Evolutionary conservation across 495 filamentous ascomycete genomes (phyloP), one percentile per base, ranked within the genome.

Genomic region (Entonaema liquescens): DNA sequence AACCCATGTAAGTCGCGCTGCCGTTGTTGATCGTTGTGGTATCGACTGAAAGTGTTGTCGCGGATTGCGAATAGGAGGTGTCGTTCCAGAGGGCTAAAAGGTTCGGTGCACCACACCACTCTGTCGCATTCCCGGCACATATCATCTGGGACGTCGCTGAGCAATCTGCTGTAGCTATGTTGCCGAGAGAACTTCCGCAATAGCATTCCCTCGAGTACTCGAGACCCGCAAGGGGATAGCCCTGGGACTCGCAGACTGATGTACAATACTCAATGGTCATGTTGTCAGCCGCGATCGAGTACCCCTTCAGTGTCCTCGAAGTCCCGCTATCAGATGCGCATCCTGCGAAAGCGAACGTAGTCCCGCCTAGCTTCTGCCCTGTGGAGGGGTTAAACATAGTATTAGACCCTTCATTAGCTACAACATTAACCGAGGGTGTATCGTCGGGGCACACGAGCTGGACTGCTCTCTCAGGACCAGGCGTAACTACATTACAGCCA

Each of bases 401-500:
- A 23, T 65, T 28, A 2, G 59, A 50, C 1, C 54, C 70, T 4
- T 42, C 9, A 4, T 72, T 29, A 23, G 52, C 36, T 35, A 36
- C 33, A n/a, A 36, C 5, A 54, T 68, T 68, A 21, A 64, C 29
- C 3, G 70, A 33, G 4, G 70, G 70, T 19, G 35, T 28, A 11
- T 64, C 60, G 19, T 65, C 55, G 2, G 70, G 65, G 17, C 70
- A 72, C 11, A 40, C 29, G 0, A 66, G 74, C 29, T 31, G 57
- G 11, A 25, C 7, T 15, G 65, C 82, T 59, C 72, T n/a, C 0
- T 31, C 79, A 26, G 85, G 82, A 0, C 83, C 85, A 26, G 67
- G 40, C 7, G 78, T 78, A 23, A 86, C 68, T 0, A 85, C 72
- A 68, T 87, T 87, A 77, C 85, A 85, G 17, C 84, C 84, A 4